Evolutionary conservation across 1,284 basidiomycete species (phyloP).

Genomic region (Volvariella surrecta): DNA sequence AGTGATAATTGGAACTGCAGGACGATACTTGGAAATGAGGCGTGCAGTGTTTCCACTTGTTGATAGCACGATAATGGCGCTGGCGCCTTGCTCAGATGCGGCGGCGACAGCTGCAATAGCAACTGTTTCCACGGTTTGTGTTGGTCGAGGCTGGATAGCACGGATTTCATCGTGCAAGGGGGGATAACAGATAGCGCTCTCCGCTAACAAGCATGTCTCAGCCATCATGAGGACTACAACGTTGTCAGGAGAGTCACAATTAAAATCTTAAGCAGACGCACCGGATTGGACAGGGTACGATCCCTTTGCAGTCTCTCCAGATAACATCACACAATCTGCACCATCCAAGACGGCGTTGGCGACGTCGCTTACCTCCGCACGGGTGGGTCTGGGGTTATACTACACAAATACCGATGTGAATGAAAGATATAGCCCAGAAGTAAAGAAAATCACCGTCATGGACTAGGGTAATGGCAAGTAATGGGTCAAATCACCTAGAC

Average conservation of each 20-base stretch:
- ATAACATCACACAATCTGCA: slow-evolving; percentile 97
- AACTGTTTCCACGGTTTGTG: slow-evolving; percentile 89
- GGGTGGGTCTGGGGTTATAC: slow-evolving; percentile 96
- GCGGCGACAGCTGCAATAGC: slow-evolving; percentile 92
- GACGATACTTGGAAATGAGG: slow-evolving; percentile 95
- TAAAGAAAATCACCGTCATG: slow-evolving; percentile 63
- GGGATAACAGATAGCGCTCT: slow-evolving; percentile 89
- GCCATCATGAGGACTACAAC: slow-evolving; percentile 91
- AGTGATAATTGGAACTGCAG: slow-evolving; percentile 89
- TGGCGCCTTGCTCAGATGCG: slow-evolving; percentile 88
- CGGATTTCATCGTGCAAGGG: slow-evolving; percentile 88
- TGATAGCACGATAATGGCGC: slow-evolving; percentile 93
- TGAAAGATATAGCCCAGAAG: slow-evolving; percentile 2
- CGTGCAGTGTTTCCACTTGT: slow-evolving; percentile 97
- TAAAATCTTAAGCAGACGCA: slow-evolving; percentile 23
- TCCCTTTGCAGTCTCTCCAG: slow-evolving; percentile 96
- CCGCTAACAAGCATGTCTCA: slow-evolving; percentile 92
- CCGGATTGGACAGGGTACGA: slow-evolving; percentile 90
- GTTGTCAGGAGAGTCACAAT: slow-evolving; percentile 2
- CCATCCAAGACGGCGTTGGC: slow-evolving; percentile 97
- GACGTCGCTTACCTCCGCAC: slow-evolving; percentile 95
- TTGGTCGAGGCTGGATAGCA: slow-evolving; percentile 73
- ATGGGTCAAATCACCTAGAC: slow-evolving; percentile 9
- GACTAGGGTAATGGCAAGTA: slow-evolving; percentile 41
- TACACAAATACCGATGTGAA: slow-evolving; percentile 22